These are phyloP conservation scores for Globisporangium okanoganense DNA, from an alignment of 352 stramenopile species.

Conservation along the genomic window DNA sequence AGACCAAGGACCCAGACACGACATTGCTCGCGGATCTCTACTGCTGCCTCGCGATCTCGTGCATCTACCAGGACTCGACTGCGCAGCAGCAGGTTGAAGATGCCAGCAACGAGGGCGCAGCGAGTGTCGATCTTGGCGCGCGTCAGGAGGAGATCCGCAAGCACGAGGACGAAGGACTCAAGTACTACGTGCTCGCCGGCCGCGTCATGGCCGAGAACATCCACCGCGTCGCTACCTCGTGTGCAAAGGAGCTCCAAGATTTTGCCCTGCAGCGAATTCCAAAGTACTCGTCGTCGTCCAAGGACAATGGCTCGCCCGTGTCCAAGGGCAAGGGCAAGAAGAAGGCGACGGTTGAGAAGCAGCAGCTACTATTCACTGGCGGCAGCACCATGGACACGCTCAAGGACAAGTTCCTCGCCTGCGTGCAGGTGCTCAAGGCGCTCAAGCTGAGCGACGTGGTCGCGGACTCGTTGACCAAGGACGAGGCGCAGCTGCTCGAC, in stretches of 20 bases:
- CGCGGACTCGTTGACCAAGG: slow-evolving; percentile 19
- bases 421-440: slow-evolving; percentile 34
- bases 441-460: slow-evolving; percentile 24
- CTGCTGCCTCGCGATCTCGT: slow-evolving; percentile 81
- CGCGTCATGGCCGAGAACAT: slow-evolving; percentile 82
- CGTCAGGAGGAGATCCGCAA: slow-evolving; percentile 16
- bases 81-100: slow-evolving; percentile 14
- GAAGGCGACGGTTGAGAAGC: slow-evolving; percentile 31
- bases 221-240: slow-evolving; percentile 45
- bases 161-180: slow-evolving; percentile 54
- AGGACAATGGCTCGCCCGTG: background rate
- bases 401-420: slow-evolving; percentile 53
- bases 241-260: slow-evolving; percentile 32
- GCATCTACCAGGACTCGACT: slow-evolving; percentile 70
- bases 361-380: slow-evolving; percentile 42
- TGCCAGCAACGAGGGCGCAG: background rate
- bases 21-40: slow-evolving; percentile 79
- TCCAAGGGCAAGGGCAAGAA: slow-evolving; percentile 70
- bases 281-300: slow-evolving; percentile 33
- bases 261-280: slow-evolving; percentile 59
- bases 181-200: slow-evolving; percentile 79
- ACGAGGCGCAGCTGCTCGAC: slow-evolving; percentile 61
- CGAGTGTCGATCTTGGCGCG: background rate
- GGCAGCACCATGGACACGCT: slow-evolving; percentile 50
- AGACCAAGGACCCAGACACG: slow-evolving; percentile 65